Percentiles rank a stretch among this genome's conserved stretches.
These are phyloP conservation scores for Paramecium sexaurelia DNA, from an alignment of 73 alveolate genomes.

Conservation along the genomic window DNA sequence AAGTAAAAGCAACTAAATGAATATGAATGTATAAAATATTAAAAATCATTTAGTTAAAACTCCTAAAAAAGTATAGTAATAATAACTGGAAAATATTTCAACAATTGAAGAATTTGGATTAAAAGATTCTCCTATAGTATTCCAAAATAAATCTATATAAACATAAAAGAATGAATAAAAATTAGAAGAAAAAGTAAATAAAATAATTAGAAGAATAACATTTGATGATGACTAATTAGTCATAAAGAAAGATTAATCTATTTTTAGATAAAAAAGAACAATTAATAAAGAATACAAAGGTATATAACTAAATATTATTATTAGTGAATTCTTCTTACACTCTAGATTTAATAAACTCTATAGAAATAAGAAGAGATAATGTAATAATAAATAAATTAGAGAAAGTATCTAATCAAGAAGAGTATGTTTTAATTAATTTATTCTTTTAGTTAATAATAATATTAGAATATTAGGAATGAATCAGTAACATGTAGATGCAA, in stretches of 20 bases:
- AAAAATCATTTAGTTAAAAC: slow-evolving; percentile 4
- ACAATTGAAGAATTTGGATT: slow-evolving; percentile 8
- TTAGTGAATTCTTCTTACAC: slow-evolving; percentile 23
- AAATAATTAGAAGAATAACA: background rate
- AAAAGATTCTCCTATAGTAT: background rate
- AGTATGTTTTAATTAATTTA: background rate
- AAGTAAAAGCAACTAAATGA: background rate
- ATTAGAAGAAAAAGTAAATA: background rate
- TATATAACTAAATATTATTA: background rate
- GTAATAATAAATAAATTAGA: slow-evolving; percentile 18
- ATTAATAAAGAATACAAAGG: slow-evolving; percentile 2
- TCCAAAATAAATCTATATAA: background rate
- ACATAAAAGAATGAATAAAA: background rate
- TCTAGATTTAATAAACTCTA: background rate
- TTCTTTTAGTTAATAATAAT: background rate
- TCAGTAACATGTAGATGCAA: slow-evolving; percentile 23
- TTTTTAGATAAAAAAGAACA: background rate
- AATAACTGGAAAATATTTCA: background rate
- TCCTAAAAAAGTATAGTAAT: background rate
- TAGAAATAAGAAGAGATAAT: slow-evolving; percentile 23
- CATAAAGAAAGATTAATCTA: background rate
- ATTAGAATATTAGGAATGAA: background rate
- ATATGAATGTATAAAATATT: background rate
- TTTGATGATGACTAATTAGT: background rate
- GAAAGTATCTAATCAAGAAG: background rate